These are phyloP conservation scores for Neckera pumila DNA, from an alignment of 225 moss, liverwort and hornwort genomes.

Conservation along the genomic window DNA sequence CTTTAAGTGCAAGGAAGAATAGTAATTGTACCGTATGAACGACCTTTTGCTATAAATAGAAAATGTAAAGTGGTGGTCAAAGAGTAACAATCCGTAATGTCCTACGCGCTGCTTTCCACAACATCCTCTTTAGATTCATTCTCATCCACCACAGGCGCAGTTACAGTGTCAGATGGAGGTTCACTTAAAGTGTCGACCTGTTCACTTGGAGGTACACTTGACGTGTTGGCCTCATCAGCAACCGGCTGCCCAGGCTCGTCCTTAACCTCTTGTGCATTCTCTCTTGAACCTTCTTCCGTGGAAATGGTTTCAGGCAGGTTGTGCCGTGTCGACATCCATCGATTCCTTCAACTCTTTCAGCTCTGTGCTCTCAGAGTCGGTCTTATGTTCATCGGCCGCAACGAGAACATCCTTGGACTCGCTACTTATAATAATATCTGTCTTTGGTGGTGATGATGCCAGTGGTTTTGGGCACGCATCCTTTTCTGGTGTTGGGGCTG, in stretches of 20 bases:
- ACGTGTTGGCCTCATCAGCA: neutral
- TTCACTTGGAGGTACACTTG: neutral
- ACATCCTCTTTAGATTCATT: neutral
- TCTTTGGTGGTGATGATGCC: neutral
- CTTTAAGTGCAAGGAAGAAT: neutral
- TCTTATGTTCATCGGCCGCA: conserved; percentile 43
- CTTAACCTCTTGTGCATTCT: neutral
- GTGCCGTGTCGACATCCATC: neutral
- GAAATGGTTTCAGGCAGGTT: neutral
- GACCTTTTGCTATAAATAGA: neutral
- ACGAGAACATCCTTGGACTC: conserved; percentile 3
- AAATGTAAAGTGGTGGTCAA: neutral
- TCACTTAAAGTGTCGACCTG: neutral
- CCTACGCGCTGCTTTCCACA: neutral
- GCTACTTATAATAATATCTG: neutral
- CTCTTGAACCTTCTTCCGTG: neutral
- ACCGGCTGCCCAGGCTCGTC: neutral
- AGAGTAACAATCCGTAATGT: neutral
- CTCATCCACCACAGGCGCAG: neutral
- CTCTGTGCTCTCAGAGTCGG: conserved; percentile 21
- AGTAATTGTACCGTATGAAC: neutral
- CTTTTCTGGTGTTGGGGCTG: neutral
- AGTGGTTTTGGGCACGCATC: neutral
- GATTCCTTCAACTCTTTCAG: neutral
- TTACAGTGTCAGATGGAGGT: neutral